Evolutionary conservation across 169 alveolate genomes (phyloP), one percentile per base, ranked within the genome.

Genomic region (Plasmodium malariae): DNA sequence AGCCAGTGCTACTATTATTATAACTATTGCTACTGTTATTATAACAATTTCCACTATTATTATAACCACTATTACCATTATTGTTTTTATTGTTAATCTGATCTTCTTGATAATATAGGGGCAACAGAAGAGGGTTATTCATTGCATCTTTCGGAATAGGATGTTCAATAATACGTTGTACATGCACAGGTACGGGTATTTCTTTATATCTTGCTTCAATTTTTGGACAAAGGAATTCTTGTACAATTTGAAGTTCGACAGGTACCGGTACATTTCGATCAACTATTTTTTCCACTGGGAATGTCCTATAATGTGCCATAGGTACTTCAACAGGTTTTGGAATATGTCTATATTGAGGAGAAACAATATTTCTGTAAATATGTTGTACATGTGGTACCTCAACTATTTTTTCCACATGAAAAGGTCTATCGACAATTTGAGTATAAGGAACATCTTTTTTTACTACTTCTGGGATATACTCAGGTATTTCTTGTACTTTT

Each of bases 281-380:
- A 68, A 96, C 96, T 21, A 96, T 78, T 63, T 95, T 92, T 54
- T 96, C 97, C 5, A 96, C 97, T 14, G 98, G 98, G 73, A 96
- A 94, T 21, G 97, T 96, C 14, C 98, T 93, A 91, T 95, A 95
- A 74, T 96, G 98, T 63, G 98, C 96, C 93, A 96, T 95, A 4
- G 98, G 98, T 12, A 96, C 97, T 88, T 96, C 98, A 28, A 96
- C 98, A 4, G 98, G 98, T 68, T 97, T 95, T 12, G 98, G 98
- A n/a, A 96, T 97, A 51, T 96, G 97, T 74, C 98, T 96, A 93
- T 96, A 96, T 85, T 96, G 98, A 3, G 98, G 96, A 30, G 96
- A 92, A 71, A 95, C 94, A 71, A 96, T 97, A 72, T 96, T 96
- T 93, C 94, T 93, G 90, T 96, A 96, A 19, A 92, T 93, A 93